Evolutionary conservation across 2,329 filamentous ascomycete genomes (phyloP), one percentile per base, ranked within the genome.

Genomic region (Oidium heveae): DNA sequence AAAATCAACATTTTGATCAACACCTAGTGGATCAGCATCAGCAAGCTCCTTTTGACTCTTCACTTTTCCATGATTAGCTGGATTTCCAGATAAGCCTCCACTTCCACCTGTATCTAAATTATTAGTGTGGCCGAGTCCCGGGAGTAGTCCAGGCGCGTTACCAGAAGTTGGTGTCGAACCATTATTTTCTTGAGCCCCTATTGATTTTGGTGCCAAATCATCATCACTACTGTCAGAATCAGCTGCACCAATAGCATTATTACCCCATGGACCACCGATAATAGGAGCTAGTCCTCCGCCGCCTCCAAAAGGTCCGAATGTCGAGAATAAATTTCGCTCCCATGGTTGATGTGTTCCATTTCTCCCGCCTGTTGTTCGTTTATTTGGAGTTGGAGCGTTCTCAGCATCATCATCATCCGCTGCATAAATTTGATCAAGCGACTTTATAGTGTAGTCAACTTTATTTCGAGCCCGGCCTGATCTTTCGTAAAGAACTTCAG

Each of bases 161-260:
- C 68, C 70, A 55, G 75, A 69, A 6, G 74, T 77, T 20, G 76
- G 74, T 7, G 76, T 77, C 71, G 80, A 78, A 47, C 76, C 77
- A 52, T 86, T 71, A 56, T 80, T 75, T 49, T 81, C 84, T 49
- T 80, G 82, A 46, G 70, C 67, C 57, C 69, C 66, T 67, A 73
- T 51, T 52, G 74, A 76, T 57, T 82, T 76, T 59, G 80, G 78
- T 59, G 76, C 73, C 67, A 78, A 79, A 63, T 98, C 91, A 60
- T 98, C 91, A 62, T 98, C 91, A 65, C 91, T 98, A 66, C 87
- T 95, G 65, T 98, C 91, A 6, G 89, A 94, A 62, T 96, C 91
- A 9, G 80, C 84, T 54, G 83, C 85, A 32, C 82, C 87, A 57
- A 78, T 77, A 22, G 84, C 84, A 13, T 77, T 82, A 46, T 78